phyloP scores from a whole-genome alignment of 805 yeast species.

The Candida bentonensis region DNA sequence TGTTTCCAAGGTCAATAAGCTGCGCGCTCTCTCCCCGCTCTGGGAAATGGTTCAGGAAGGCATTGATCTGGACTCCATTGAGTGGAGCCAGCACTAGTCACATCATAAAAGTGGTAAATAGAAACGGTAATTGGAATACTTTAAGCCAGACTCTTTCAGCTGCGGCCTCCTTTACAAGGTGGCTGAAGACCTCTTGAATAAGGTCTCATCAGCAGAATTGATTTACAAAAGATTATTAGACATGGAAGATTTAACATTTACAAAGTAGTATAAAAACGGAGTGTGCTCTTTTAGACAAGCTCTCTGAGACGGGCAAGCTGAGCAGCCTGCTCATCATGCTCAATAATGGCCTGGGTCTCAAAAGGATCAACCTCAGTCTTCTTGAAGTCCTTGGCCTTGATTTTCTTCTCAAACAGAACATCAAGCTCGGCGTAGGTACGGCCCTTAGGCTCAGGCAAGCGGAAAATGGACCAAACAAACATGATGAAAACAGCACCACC shows the following conservation, averaged over 20 bases:
- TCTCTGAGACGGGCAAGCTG: constrained; percentile 7
- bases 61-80: constrained; percentile 81
- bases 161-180: no score
- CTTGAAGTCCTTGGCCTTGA: constrained; percentile 17
- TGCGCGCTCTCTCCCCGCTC: constrained; percentile 84
- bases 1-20: constrained; percentile 73
- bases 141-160: no score
- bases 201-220: no score
- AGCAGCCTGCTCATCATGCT: constrained; percentile 9
- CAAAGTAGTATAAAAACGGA: no score
- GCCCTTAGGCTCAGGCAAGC: constrained; percentile 45
- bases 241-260: no score
- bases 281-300: no score
- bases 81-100: constrained; percentile 88
- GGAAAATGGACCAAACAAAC: constrained; percentile 32
- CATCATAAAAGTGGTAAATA: no score
- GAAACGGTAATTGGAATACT: no score
- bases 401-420: constrained; percentile 29
- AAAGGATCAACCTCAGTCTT: constrained; percentile 8
- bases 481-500: constrained; percentile 24
- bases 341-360: constrained; percentile 1
- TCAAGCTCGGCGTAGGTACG: constrained; percentile 51
- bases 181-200: no score
- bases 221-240: no score
- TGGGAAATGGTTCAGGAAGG: constrained; percentile 99